Evolutionary conservation across 1,139 yeast species (phyloP).

Genomic region (Hemisphaericaspora subhashii): DNA sequence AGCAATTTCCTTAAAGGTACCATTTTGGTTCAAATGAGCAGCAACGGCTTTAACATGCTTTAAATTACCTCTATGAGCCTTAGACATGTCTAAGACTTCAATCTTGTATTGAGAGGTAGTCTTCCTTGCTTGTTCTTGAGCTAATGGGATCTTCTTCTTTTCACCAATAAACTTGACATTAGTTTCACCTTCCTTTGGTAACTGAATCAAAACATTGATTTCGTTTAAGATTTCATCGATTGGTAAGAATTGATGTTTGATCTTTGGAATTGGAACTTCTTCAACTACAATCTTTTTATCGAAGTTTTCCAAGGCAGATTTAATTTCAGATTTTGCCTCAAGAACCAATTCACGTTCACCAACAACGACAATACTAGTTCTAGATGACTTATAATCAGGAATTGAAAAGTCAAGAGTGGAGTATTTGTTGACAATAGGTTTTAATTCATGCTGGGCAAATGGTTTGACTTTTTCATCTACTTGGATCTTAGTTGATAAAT

Average conservation of each 20-base stretch:
- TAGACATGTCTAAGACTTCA: slow-evolving; percentile 75
- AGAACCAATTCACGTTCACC: slow-evolving; percentile 68
- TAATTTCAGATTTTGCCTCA: slow-evolving; percentile 48
- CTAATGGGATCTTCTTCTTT: slow-evolving; percentile 52
- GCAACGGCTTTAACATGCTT: slow-evolving; percentile 76
- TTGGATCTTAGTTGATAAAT: slow-evolving; percentile 47
- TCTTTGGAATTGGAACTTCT: slow-evolving; percentile 44
- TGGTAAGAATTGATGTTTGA: slow-evolving; percentile 49
- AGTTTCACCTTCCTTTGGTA: slow-evolving; percentile 49
- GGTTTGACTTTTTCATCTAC: slow-evolving; percentile 52
- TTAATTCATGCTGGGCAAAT: slow-evolving; percentile 42
- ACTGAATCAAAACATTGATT: slow-evolving; percentile 61
- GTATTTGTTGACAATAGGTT: slow-evolving; percentile 22
- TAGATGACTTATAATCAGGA: slow-evolving; percentile 30
- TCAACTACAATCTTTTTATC: slow-evolving; percentile 35
- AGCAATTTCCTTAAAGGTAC: slow-evolving; percentile 48
- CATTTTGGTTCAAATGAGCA: slow-evolving; percentile 57
- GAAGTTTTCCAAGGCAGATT: slow-evolving; percentile 46
- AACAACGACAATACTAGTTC: slow-evolving; percentile 40
- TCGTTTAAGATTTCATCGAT: slow-evolving; percentile 46
- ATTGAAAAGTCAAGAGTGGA: slow-evolving; percentile 31
- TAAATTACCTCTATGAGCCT: slow-evolving; percentile 81
- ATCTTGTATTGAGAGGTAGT: slow-evolving; percentile 52
- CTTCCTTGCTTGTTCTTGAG: slow-evolving; percentile 59
- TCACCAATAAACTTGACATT: slow-evolving; percentile 69